Evolutionary conservation across 1,284 basidiomycete species (phyloP).

Genomic region (Rhodotorula sp.): DNA sequence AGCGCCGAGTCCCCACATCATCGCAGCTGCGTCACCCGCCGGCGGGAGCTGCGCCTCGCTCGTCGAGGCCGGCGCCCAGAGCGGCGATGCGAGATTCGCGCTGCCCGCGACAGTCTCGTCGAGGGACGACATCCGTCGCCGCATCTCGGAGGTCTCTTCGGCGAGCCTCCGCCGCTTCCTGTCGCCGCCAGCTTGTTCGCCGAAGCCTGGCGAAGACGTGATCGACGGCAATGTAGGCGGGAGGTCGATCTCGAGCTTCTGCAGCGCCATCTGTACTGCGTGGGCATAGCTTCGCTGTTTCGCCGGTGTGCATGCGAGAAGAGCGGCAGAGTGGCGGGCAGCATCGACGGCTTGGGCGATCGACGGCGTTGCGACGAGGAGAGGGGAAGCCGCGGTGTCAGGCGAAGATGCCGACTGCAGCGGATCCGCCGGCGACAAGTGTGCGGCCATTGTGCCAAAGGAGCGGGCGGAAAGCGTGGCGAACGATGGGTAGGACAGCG

Average conservation of each 20-base stretch:
- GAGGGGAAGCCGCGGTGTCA: slow-evolving; percentile 19
- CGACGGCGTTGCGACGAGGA: slow-evolving; percentile 7
- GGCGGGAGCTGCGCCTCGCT: too few species aligned
- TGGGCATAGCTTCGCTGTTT: slow-evolving; percentile 18
- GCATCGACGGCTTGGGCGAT: slow-evolving; percentile 25
- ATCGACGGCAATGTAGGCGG: neutral
- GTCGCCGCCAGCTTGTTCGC: neutral
- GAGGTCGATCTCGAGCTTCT: slow-evolving; percentile 28
- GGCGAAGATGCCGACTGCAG: slow-evolving; percentile 20
- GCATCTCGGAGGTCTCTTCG: too few species aligned
- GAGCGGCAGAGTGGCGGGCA: slow-evolving; percentile 14
- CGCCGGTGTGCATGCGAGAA: slow-evolving; percentile 21
- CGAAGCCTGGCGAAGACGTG: neutral
- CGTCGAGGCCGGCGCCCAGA: too few species aligned
- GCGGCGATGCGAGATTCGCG: too few species aligned
- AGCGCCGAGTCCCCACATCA: neutral
- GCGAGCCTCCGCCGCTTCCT: neutral
- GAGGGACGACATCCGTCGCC: too few species aligned
- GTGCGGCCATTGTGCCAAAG: neutral
- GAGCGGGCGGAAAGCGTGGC: neutral
- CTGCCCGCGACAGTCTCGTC: too few species aligned
- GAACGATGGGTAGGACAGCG: slow-evolving; percentile 15
- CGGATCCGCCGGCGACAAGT: neutral
- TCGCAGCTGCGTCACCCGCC: too few species aligned
- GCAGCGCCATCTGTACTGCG: slow-evolving; percentile 27